phyloP scores from a whole-genome alignment of 768 basidiomycete species.

The Lactarius hatsudake region DNA sequence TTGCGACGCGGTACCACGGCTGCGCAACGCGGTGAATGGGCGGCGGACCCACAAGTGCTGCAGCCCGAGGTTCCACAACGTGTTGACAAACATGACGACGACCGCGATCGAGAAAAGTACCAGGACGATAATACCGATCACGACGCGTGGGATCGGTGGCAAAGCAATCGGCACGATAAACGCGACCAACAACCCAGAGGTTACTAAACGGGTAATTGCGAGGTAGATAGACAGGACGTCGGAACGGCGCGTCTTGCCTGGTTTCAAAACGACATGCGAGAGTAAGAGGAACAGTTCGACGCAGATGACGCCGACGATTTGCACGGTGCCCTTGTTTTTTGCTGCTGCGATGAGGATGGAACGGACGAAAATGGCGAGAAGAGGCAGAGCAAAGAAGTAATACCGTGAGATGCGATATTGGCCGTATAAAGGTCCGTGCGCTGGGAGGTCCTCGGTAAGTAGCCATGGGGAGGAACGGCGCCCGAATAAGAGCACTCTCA shows the following conservation, averaged over 20 bases:
- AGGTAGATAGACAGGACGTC: constrained; percentile 70
- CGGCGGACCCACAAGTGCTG: constrained; percentile 35
- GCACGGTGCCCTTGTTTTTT: constrained; percentile 57
- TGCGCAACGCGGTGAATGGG: constrained; percentile 25
- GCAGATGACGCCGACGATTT: constrained; percentile 64
- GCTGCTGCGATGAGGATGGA: constrained; percentile 72
- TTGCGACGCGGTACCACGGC: constrained; percentile 26
- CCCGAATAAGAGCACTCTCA: constrained; percentile 49
- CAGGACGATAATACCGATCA: constrained; percentile 72
- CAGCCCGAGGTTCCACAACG: constrained; percentile 45
- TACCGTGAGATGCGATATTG: constrained; percentile 65
- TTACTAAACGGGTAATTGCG: constrained; percentile 63
- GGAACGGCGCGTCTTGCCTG: constrained; percentile 64
- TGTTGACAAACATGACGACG: constrained; percentile 66
- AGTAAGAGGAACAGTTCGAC: constrained; percentile 62
- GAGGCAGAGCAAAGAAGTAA: constrained; percentile 59
- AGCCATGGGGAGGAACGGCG: constrained; percentile 40
- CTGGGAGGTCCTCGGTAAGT: constrained; percentile 41
- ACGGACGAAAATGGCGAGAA: constrained; percentile 60
- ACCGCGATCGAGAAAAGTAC: constrained; percentile 71
- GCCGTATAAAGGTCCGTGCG: constrained; percentile 59
- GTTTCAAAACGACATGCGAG: constrained; percentile 52
- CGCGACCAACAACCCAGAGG: constrained; percentile 69
- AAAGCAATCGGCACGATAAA: constrained; percentile 68
- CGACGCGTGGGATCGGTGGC: constrained; percentile 74